Conservation (phyloP, 2,329 filamentous ascomycete genomes). For the Trichoderma koningiopsis region DNA sequence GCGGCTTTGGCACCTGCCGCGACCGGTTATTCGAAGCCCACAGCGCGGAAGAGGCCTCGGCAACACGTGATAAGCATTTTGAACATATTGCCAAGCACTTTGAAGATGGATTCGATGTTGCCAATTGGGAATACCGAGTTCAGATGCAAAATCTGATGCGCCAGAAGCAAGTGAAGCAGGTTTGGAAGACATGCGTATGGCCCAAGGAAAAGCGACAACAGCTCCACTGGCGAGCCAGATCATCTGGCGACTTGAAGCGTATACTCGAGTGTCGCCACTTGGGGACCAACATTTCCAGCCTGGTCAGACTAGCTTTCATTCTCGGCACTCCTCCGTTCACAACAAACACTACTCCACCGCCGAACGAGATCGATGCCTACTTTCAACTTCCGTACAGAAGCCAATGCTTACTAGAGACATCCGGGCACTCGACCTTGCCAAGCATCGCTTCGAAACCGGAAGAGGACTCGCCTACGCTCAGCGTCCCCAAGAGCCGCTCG, state of each 20-base stretch:
- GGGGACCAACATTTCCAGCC: slow-evolving; percentile 43
- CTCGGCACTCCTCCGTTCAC: slow-evolving; percentile 47
- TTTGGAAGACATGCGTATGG: slow-evolving; percentile 51
- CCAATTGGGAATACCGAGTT: slow-evolving; percentile 48
- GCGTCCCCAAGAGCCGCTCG: slow-evolving; percentile 35
- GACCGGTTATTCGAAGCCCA: slow-evolving; percentile 47
- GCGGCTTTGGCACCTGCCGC: slow-evolving; percentile 47
- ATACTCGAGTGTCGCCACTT: slow-evolving; percentile 50
- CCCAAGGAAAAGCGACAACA: slow-evolving; percentile 47
- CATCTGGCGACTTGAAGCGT: slow-evolving; percentile 47
- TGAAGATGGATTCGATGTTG: slow-evolving; percentile 46
- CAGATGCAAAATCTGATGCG: slow-evolving; percentile 50
- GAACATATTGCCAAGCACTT: slow-evolving; percentile 52
- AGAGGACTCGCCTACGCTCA: slow-evolving; percentile 32
- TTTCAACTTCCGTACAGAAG: slow-evolving; percentile 44
- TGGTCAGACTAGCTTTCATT: slow-evolving; percentile 49
- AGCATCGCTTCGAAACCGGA: slow-evolving; percentile 34
- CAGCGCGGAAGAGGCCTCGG: slow-evolving; percentile 40
- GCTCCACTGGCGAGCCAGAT: slow-evolving; percentile 45
- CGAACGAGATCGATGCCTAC: slow-evolving; percentile 44
- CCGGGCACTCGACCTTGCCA: slow-evolving; percentile 33
- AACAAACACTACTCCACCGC: slow-evolving; percentile 40
- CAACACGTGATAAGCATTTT: slow-evolving; percentile 48
- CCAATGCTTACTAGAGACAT: slow-evolving; percentile 41
- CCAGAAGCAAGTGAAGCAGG: slow-evolving; percentile 46